Evolutionary conservation across 2,329 filamentous ascomycete species (phyloP).

Genomic region (Ceratocystis ficicola): DNA sequence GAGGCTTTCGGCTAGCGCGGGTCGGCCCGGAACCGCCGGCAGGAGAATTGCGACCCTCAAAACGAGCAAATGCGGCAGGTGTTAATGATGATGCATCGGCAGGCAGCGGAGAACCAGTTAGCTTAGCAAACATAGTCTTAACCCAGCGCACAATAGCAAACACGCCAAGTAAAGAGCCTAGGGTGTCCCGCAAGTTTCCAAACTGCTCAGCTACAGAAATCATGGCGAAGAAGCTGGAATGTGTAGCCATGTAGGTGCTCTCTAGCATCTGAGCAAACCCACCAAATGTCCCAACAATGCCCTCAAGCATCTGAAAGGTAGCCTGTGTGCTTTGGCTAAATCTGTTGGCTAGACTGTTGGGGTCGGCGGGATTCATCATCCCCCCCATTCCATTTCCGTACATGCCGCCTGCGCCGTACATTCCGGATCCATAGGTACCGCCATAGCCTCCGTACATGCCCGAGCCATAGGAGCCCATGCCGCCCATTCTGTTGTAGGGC

Average conservation of each 20-base stretch:
- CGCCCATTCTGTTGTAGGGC: constrained; percentile 38
- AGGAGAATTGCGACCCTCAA: constrained; percentile 55
- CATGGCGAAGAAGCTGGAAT: constrained; percentile 98
- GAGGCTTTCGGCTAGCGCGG: constrained; percentile 82
- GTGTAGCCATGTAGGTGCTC: constrained; percentile 98
- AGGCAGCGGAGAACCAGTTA: constrained; percentile 82
- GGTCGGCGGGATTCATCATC: constrained; percentile 57
- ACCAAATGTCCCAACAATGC: constrained; percentile 89
- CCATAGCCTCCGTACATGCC: constrained; percentile 26
- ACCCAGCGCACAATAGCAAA: constrained; percentile 95
- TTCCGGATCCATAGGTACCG: constrained; percentile 34
- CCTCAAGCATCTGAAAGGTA: constrained; percentile 97
- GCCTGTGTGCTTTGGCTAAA: constrained; percentile 92
- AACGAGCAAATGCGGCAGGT: constrained; percentile 79
- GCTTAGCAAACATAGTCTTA: constrained; percentile 76
- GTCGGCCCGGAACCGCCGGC: constrained; percentile 51
- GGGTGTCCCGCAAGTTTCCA: constrained; percentile 78
- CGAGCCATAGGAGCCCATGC: constrained; percentile 30
- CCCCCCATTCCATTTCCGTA: constrained; percentile 36
- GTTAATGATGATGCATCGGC: constrained; percentile 79
- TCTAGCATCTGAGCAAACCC: constrained; percentile 99
- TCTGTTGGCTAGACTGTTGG: constrained; percentile 85
- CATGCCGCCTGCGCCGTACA: constrained; percentile 36
- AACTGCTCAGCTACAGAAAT: constrained; percentile 97
- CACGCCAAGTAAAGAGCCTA: constrained; percentile 87